These are phyloP conservation scores for Herpotrichia juniperi DNA, from an alignment of 2,329 filamentous ascomycete genomes.

Conservation along the genomic window DNA sequence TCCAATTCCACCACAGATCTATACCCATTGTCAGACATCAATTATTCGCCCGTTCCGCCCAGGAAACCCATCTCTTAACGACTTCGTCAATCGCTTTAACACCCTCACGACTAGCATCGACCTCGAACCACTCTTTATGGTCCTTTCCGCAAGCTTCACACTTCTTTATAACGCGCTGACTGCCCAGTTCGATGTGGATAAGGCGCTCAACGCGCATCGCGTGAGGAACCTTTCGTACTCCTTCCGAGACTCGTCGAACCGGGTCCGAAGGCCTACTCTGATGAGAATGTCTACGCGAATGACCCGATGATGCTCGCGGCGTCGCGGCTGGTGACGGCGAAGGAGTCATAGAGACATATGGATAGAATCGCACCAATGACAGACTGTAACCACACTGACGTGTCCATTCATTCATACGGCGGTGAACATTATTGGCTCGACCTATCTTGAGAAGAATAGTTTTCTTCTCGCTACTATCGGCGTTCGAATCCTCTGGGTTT, in stretches of 20 bases:
- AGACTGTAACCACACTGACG: constrained; percentile 90
- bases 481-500: constrained; percentile 21
- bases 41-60: constrained; percentile 64
- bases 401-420: constrained; percentile 90
- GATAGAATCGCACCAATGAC: constrained; percentile 89
- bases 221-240: constrained; percentile 76
- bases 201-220: constrained; percentile 87
- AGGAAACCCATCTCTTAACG: constrained; percentile 83
- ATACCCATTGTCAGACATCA: background rate
- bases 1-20: background rate
- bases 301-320: constrained; percentile 31
- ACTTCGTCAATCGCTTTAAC: constrained; percentile 74
- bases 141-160: constrained; percentile 82
- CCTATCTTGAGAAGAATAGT: constrained; percentile 73
- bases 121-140: constrained; percentile 95
- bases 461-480: constrained; percentile 45
- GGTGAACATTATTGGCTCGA: constrained; percentile 80
- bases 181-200: constrained; percentile 85
- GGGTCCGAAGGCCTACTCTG: constrained; percentile 21
- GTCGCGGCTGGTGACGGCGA: constrained; percentile 33
- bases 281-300: constrained; percentile 29
- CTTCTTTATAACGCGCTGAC: constrained; percentile 62
- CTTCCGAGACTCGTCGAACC: constrained; percentile 18
- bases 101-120: constrained; percentile 74
- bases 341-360: constrained; percentile 63